phyloP scores from a whole-genome alignment of 345 rosid species.

The Anastatica hierochuntica region DNA sequence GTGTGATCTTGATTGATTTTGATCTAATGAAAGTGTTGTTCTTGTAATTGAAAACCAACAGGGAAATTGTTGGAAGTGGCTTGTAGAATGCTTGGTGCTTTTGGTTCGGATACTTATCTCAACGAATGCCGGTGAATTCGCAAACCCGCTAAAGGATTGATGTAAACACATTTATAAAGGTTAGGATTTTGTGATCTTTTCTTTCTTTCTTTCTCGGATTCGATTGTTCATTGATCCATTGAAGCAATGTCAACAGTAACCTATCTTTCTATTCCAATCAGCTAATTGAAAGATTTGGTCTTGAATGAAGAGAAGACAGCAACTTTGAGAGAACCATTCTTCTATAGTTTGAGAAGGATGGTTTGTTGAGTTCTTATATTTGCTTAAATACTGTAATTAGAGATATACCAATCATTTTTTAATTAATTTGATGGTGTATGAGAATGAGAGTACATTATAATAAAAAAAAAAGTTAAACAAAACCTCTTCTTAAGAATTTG shows the following conservation, averaged over 20 bases:
- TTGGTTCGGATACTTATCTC: slow-evolving; percentile 46
- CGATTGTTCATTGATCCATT: neutral
- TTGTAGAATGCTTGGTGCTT: slow-evolving; percentile 48
- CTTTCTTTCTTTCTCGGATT: too few relatives aligned
- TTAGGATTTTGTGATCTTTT: neutral
- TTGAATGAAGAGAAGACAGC: slow-evolving; percentile 4
- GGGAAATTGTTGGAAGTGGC: slow-evolving; percentile 67
- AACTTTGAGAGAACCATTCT: neutral
- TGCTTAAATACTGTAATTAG: slow-evolving; percentile 26
- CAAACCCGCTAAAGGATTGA: neutral
- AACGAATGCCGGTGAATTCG: slow-evolving; percentile 33
- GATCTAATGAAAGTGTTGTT: slow-evolving; percentile 12
- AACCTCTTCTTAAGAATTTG: slow-evolving; percentile 1
- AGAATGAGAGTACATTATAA: slow-evolving; percentile 16
- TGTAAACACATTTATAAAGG: slow-evolving; percentile 29
- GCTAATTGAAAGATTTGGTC: slow-evolving; percentile 14
- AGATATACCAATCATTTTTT: slow-evolving; percentile 26
- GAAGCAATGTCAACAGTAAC: too few relatives aligned
- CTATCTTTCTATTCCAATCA: neutral
- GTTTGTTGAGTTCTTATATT: slow-evolving; percentile 4
- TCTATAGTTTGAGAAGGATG: slow-evolving; percentile 13
- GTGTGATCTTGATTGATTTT: slow-evolving; percentile 2
- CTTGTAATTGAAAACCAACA: slow-evolving; percentile 22
- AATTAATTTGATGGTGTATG: slow-evolving; percentile 30
- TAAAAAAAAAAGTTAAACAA: slow-evolving; percentile 7